These are phyloP conservation scores for Pythium phragmitis DNA, from an alignment of 352 stramenopile species.

Conservation along the genomic window DNA sequence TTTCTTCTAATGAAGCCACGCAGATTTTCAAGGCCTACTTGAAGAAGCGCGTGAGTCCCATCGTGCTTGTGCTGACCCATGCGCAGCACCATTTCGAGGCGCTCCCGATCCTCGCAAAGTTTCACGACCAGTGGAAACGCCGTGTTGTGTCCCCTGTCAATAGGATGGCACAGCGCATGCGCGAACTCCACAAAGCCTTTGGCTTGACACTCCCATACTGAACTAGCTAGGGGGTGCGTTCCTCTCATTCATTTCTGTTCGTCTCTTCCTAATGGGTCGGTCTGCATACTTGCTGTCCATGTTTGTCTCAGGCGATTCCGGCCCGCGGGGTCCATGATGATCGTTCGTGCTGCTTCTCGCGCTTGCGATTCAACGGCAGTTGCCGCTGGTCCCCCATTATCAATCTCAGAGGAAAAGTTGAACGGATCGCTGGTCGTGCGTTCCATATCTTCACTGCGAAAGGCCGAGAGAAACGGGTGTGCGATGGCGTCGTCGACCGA, in stretches of 20 bases:
- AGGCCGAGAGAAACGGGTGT: slow-evolving; percentile 77
- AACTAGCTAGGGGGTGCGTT: too few relatives aligned
- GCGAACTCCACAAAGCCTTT: background rate
- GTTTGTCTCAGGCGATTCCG: too few relatives aligned
- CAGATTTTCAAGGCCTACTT: background rate
- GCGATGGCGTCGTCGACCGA: slow-evolving; percentile 70
- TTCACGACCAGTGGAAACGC: background rate
- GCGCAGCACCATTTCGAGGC: background rate
- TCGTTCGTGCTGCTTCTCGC: too few relatives aligned
- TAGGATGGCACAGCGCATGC: background rate
- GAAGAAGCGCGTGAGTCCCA: background rate
- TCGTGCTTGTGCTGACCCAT: background rate
- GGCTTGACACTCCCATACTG: too few relatives aligned
- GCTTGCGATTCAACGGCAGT: too few relatives aligned
- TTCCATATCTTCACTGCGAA: slow-evolving; percentile 49
- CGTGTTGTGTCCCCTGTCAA: background rate
- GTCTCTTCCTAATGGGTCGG: too few relatives aligned
- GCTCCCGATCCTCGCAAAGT: background rate
- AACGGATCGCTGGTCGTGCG: slow-evolving; percentile 45
- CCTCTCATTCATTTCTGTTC: too few relatives aligned
- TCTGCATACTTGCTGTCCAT: too few relatives aligned
- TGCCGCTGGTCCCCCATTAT: slow-evolving; percentile 24
- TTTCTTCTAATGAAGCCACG: background rate
- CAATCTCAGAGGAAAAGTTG: slow-evolving; percentile 82
- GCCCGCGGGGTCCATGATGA: too few relatives aligned